Percentiles rank a stretch among this genome's conserved stretches.
Conservation (phyloP, 164 flowering plant genomes). For the Cinnamomum chago region DNA sequence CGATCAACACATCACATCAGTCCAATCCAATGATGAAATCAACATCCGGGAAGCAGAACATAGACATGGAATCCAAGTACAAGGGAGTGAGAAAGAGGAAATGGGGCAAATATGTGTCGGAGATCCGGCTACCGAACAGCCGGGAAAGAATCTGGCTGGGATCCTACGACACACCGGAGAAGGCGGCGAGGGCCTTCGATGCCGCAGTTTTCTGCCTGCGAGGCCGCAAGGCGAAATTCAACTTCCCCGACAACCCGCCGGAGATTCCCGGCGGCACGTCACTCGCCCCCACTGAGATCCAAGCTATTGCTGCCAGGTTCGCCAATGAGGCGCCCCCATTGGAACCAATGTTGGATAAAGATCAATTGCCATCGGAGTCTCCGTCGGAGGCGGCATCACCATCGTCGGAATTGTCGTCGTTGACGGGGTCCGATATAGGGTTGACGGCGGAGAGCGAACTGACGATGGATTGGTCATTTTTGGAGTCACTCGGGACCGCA, state of each 20-base stretch:
- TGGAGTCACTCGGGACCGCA: slow-evolving; percentile 17
- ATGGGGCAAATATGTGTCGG: slow-evolving; percentile 93
- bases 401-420: slow-evolving; percentile 18
- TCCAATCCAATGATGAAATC: slow-evolving; percentile 16
- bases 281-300: slow-evolving; percentile 50
- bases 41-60: neutral
- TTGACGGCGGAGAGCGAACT: slow-evolving; percentile 19
- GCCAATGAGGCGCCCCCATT: slow-evolving; percentile 39
- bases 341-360: slow-evolving; percentile 1
- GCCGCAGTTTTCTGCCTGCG: slow-evolving; percentile 80
- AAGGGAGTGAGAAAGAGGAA: slow-evolving; percentile 80
- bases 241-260: slow-evolving; percentile 77
- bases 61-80: slow-evolving; percentile 17
- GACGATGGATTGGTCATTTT: slow-evolving; percentile 21
- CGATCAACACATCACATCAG: neutral
- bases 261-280: slow-evolving; percentile 38
- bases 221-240: slow-evolving; percentile 60
- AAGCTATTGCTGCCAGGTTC: slow-evolving; percentile 47
- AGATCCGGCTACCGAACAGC: slow-evolving; percentile 78
- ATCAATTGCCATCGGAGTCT: neutral
- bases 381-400: slow-evolving; percentile 17
- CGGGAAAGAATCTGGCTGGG: slow-evolving; percentile 91
- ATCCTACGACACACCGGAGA: slow-evolving; percentile 72
- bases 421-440: slow-evolving; percentile 19
- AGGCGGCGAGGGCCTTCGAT: slow-evolving; percentile 91